Evolutionary conservation across 371 early-diverging fungal species (phyloP), one percentile per base, ranked within the genome.

Genomic region (Rhizomucor pusillus): DNA sequence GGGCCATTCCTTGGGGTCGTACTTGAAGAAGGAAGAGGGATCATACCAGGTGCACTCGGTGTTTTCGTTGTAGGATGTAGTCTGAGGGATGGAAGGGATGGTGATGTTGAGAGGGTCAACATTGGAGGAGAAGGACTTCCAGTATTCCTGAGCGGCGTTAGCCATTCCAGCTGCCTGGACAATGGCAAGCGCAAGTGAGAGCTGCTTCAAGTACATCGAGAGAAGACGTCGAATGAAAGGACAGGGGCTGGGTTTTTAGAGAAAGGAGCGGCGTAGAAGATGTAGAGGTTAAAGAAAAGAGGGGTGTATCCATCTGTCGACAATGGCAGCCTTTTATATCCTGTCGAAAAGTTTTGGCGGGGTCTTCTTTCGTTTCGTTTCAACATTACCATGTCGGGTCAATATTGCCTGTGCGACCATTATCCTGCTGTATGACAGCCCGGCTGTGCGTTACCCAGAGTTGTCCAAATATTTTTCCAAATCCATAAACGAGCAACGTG

Each of bases 81-180:
- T 61, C 59, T 71, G 71, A 18, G 75, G 60, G 16, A 78, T 75
- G 20, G 73, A 67, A 59, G 86, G 60, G 13, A 59, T 46, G 9
- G 66, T 65, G 51, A 75, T 57, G 60, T 62, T 65, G 37, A 43
- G 37, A 23, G 68, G 65, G 53, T 65, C 54, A 36, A 61, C 53
- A 22, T 40, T 37, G 33, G 65, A 49, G 0, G 56, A 54, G 39
- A 63, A 66, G 9, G 59, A 55, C 47, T 61, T 43, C 59, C 59
- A 66, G 24, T 66, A 64, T 10, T 60, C 56, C 34, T 40, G 50
- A 34, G 59, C 39, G 16, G 49, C 39, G 19, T 58, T 61, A 9
- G 69, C 65, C 33, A 62, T 34, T 14, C 19, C 24, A 29, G 34
- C 48, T 19, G 34, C 19, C 34, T 20, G 24, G 13, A 34, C 19